Evolutionary conservation across 129 eudicot genomes (phyloP), one percentile per base, ranked within the genome.

Genomic region (Arctium lappa): DNA sequence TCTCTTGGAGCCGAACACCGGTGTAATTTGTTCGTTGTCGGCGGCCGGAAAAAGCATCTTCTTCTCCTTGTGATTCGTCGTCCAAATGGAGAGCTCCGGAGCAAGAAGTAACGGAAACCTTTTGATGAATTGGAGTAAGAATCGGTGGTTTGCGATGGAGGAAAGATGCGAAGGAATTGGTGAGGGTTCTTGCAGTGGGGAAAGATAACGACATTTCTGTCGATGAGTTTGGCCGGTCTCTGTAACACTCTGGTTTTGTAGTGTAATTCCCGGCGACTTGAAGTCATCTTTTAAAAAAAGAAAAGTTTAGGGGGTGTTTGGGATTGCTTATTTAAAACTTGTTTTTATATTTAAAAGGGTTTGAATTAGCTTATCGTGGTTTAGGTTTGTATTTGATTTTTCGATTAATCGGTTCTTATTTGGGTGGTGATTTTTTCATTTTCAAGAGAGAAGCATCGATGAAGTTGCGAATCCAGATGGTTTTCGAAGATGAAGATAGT

Each of bases 1-100:
- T 81, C 76, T 91, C 97, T 36, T 90, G 85, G 38, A 93, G 83
- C 56, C 73, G 80, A 22, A 93, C 87, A 40, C 99, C 97, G 66
- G 91, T 82, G 81, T 83, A 95, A 75, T 82, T 93, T 65, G 53
- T 75, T 32, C 79, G 86, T 34, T 38, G 82, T 50, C 39, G 81
- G 68, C 36, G 29, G 81, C 80, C 79, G 81, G 77, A 69, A 12
- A 78, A 71, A 27, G 31, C 6, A 8, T 29, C 63, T 29, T 48
- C 77, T 76, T 75, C 81, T 8, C 30, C 73, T n/a, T 69, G 69
- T 29, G 77, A 36, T 78, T 78, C 75, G 62, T 31, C 62, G 1
- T 42, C 69, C 15, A 22, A 9, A 74, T 79, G 13, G 71, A 73
- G 31, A 9, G 60, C n/a, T 60, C 72, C 37, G 38, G 80, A 18